These are phyloP conservation scores for Teratosphaeria nubilosa DNA, from an alignment of 2,329 filamentous ascomycete species.

Conservation along the genomic window DNA sequence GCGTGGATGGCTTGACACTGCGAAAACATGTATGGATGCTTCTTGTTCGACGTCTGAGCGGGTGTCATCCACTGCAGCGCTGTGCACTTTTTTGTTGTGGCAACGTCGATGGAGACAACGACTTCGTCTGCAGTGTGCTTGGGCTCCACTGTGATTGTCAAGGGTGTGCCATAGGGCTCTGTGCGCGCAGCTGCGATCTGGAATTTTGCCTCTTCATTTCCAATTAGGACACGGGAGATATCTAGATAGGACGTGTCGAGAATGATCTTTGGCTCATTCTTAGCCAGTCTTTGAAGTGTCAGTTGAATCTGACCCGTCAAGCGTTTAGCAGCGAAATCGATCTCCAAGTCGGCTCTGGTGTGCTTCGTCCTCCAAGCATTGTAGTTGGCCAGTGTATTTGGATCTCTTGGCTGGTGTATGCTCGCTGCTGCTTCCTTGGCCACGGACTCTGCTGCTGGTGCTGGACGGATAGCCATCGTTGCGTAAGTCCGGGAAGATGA, in stretches of 20 bases:
- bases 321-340: slow-evolving; percentile 72
- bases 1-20: slow-evolving; percentile 97
- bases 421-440: slow-evolving; percentile 19
- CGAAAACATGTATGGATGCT: slow-evolving; percentile 94
- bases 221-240: slow-evolving; percentile 60
- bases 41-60: slow-evolving; percentile 88
- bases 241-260: slow-evolving; percentile 81
- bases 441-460: slow-evolving; percentile 14
- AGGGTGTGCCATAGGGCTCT: slow-evolving; percentile 65
- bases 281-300: slow-evolving; percentile 65
- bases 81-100: slow-evolving; percentile 80
- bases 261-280: slow-evolving; percentile 62
- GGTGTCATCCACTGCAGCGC: slow-evolving; percentile 93
- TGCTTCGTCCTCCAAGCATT: slow-evolving; percentile 76
- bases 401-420: slow-evolving; percentile 46
- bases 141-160: slow-evolving; percentile 49
- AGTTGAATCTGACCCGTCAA: slow-evolving; percentile 69
- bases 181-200: slow-evolving; percentile 54
- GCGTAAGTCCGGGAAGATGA: slow-evolving; percentile 1
- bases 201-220: slow-evolving; percentile 57
- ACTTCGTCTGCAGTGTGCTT: slow-evolving; percentile 31
- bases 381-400: slow-evolving; percentile 88
- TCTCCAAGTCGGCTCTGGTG: slow-evolving; percentile 67
- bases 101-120: slow-evolving; percentile 34
- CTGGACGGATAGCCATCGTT: slow-evolving; percentile 19